Conservation (phyloP, 1,284 basidiomycete genomes). For the Naganishia liquefaciens region DNA sequence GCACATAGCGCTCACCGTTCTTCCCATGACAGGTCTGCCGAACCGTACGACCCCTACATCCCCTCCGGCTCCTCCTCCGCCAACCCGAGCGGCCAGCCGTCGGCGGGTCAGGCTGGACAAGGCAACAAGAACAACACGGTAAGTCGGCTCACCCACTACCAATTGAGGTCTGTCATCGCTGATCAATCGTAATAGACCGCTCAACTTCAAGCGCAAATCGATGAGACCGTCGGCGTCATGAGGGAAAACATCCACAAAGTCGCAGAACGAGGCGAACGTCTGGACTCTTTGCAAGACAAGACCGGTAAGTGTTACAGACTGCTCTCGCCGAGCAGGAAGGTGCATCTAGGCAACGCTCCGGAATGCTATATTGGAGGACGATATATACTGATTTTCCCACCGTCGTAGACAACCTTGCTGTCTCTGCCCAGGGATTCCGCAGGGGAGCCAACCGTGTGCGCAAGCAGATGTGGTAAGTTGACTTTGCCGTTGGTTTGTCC, state of each 20-base stretch:
- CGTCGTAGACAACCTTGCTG: slow-evolving; percentile 82
- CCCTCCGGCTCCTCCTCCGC: slow-evolving; percentile 72
- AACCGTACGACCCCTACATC: slow-evolving; percentile 95
- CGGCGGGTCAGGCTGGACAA: slow-evolving; percentile 33
- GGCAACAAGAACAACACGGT: slow-evolving; percentile 10
- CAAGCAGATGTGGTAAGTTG: slow-evolving; percentile 71
- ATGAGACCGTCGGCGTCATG: slow-evolving; percentile 95
- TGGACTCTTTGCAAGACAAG: slow-evolving; percentile 96
- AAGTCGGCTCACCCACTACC: not conserved
- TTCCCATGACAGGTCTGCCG: slow-evolving; percentile 53
- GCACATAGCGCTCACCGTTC: not conserved
- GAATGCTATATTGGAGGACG: not conserved
- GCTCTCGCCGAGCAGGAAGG: not conserved
- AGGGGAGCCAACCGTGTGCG: slow-evolving; percentile 95
- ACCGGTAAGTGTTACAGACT: slow-evolving; percentile 67
- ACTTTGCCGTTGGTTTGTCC: slow-evolving; percentile 30
- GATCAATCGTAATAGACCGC: slow-evolving; percentile 63
- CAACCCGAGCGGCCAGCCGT: slow-evolving; percentile 57
- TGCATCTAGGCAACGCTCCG: no score
- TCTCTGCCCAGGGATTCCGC: slow-evolving; percentile 98
- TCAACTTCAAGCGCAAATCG: slow-evolving; percentile 89
- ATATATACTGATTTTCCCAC: not conserved
- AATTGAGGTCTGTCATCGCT: not conserved
- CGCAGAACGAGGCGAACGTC: slow-evolving; percentile 87
- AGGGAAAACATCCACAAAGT: slow-evolving; percentile 89